A percentile compares a stretch with the other conserved stretches of the same genome.
These are phyloP conservation scores for Xylaria cubensis DNA, from an alignment of 495 filamentous ascomycete genomes.

Conservation along the genomic window DNA sequence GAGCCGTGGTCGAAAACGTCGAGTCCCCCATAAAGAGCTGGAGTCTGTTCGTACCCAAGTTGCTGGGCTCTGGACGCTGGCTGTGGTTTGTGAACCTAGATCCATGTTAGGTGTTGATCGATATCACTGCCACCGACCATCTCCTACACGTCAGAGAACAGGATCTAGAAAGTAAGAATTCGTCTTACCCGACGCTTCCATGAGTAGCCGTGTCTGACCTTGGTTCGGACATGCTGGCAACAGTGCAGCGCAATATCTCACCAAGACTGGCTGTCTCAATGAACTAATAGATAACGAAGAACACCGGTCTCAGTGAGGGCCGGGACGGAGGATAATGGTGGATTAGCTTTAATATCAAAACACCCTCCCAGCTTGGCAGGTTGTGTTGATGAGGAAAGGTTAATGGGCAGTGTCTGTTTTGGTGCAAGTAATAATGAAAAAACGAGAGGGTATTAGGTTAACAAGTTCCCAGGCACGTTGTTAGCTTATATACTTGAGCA, in stretches of 20 bases:
- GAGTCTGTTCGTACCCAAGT: neutral
- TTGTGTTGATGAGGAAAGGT: neutral
- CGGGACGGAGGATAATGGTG: neutral
- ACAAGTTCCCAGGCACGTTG: neutral
- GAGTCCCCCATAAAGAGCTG: neutral
- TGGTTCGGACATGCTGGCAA: slow-evolving; percentile 7
- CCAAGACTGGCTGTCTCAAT: neutral
- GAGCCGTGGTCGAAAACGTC: slow-evolving; percentile 7
- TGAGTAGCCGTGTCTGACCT: slow-evolving; percentile 5
- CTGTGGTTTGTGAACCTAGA: neutral
- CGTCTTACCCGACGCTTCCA: slow-evolving; percentile 9
- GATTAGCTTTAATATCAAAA: neutral
- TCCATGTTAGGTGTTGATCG: neutral
- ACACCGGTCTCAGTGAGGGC: too few species aligned
- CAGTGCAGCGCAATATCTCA: neutral
- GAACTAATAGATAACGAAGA: neutral
- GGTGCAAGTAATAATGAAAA: neutral
- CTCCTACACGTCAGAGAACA: neutral
- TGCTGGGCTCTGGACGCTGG: neutral
- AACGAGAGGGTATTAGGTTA: neutral
- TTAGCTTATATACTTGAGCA: slow-evolving; percentile 1
- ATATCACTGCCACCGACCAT: neutral
- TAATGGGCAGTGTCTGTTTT: neutral
- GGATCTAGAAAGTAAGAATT: neutral
- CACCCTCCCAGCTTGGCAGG: neutral